Evolutionary conservation across 179 eudicot genomes (phyloP).

Genomic region (Corrigiola litoralis): DNA sequence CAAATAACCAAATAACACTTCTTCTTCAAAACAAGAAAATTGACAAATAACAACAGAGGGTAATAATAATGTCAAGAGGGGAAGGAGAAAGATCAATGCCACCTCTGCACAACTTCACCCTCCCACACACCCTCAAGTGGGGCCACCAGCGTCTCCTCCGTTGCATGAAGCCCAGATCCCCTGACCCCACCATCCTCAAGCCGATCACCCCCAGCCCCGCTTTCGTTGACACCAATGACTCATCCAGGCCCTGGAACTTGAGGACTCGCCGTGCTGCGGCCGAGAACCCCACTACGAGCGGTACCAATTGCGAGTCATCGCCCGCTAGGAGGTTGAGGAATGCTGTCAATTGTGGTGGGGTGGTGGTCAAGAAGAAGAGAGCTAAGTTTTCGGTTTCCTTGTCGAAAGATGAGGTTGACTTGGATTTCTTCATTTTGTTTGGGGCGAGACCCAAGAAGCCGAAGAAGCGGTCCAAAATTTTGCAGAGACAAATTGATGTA

Average conservation of each 20-base stretch:
- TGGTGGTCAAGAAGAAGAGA: conserved; percentile 5
- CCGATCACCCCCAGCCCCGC: neutral
- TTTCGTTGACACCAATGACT: neutral
- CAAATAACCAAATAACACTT: no score
- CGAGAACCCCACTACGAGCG: no score
- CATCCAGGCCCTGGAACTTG: conserved; percentile 22
- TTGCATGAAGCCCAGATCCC: conserved; percentile 15
- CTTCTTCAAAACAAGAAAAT: no score
- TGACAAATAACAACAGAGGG: no score
- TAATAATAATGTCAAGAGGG: no score
- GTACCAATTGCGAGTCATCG: neutral
- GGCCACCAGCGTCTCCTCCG: conserved; percentile 27
- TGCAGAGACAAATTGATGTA: conserved; percentile 37
- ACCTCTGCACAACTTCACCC: conserved; percentile 31
- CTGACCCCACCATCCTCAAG: neutral
- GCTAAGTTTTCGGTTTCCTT: conserved; percentile 25
- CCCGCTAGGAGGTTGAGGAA: conserved; percentile 1
- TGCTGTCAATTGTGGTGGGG: neutral
- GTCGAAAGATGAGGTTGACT: conserved; percentile 23
- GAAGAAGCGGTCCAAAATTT: conserved; percentile 26
- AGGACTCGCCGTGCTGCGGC: conserved; percentile 16
- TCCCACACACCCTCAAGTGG: conserved; percentile 28
- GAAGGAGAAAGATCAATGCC: conserved; percentile 14
- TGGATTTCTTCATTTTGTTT: conserved; percentile 22
- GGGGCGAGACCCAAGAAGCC: conserved; percentile 29